These are phyloP conservation scores for Malassezia psittaci DNA, from an alignment of 1,284 basidiomycete genomes.

Conservation along the genomic window DNA sequence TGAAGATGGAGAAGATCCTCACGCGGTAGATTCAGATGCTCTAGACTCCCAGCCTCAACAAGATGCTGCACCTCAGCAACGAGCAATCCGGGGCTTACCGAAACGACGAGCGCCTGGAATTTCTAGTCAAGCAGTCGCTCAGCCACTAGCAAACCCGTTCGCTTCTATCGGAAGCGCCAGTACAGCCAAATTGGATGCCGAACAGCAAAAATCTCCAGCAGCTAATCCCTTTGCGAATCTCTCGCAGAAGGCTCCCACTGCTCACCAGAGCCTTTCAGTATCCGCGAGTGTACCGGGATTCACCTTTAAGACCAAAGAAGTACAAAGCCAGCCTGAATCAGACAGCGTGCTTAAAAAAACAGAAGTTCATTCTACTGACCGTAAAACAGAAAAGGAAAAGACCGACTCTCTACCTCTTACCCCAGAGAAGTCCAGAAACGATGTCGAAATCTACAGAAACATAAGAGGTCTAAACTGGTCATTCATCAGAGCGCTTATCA, in stretches of 20 bases:
- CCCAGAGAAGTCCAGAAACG: background rate
- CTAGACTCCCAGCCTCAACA: background rate
- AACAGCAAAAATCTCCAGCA: background rate
- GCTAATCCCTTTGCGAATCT: background rate
- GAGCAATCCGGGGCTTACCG: slow-evolving; percentile 13
- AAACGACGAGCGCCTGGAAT: slow-evolving; percentile 8
- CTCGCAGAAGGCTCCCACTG: background rate
- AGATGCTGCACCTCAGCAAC: background rate
- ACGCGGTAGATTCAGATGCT: slow-evolving; percentile 2
- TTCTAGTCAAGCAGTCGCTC: background rate
- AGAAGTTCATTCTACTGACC: no score
- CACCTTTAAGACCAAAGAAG: no score
- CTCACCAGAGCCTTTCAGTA: background rate
- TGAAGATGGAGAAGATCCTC: slow-evolving; percentile 17
- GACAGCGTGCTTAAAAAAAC: no score
- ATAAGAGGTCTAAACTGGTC: slow-evolving; percentile 18
- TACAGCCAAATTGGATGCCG: background rate
- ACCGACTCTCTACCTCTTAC: no score
- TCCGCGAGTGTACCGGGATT: no score
- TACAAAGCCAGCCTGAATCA: no score
- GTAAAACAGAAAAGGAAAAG: no score
- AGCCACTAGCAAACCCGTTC: slow-evolving; percentile 6
- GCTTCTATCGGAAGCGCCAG: background rate
- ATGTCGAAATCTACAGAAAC: slow-evolving; percentile 2
- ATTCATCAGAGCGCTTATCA: background rate